A percentile compares a stretch with the other conserved stretches of the same genome.
phyloP scores from a whole-genome alignment of 2,329 filamentous ascomycete genomes.

The Fusarium lateritium region DNA sequence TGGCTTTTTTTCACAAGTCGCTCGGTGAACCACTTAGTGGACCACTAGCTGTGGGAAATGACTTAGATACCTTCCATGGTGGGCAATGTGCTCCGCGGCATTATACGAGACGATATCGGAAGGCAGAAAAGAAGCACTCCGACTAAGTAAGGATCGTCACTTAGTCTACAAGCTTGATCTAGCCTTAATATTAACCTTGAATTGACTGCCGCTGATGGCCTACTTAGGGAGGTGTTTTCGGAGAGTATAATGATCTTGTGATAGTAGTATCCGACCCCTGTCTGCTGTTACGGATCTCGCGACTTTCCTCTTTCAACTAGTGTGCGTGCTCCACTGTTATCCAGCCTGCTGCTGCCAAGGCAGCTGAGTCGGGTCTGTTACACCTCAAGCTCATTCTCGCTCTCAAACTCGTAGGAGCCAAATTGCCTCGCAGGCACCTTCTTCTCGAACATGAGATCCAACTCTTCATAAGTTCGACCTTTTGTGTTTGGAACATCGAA shows the following conservation, averaged over 20 bases:
- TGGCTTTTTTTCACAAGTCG: background rate
- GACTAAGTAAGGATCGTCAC: background rate
- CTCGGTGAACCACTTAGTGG: constrained; percentile 22
- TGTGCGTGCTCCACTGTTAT: background rate
- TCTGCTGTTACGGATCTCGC: background rate
- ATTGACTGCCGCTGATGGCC: background rate
- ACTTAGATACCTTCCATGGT: constrained; percentile 23
- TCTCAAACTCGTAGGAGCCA: background rate
- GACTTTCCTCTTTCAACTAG: background rate
- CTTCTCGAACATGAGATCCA: constrained; percentile 22
- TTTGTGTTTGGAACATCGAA: constrained; percentile 17
- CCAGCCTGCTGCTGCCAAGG: background rate
- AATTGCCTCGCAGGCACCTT: constrained; percentile 17
- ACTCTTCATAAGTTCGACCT: constrained; percentile 5
- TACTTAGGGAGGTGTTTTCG: background rate
- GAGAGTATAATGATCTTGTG: background rate
- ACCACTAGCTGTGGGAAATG: background rate
- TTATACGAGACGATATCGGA: constrained; percentile 18
- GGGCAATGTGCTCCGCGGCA: constrained; percentile 5
- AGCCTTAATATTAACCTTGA: background rate
- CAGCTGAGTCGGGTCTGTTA: background rate
- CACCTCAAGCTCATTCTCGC: background rate
- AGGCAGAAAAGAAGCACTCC: background rate
- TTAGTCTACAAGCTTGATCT: background rate
- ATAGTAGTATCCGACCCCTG: background rate